Percentiles rank a stretch among this genome's conserved stretches.
phyloP scores from a whole-genome alignment of 371 early-diverging fungal genomes.

The Phascolomyces articulosus region DNA sequence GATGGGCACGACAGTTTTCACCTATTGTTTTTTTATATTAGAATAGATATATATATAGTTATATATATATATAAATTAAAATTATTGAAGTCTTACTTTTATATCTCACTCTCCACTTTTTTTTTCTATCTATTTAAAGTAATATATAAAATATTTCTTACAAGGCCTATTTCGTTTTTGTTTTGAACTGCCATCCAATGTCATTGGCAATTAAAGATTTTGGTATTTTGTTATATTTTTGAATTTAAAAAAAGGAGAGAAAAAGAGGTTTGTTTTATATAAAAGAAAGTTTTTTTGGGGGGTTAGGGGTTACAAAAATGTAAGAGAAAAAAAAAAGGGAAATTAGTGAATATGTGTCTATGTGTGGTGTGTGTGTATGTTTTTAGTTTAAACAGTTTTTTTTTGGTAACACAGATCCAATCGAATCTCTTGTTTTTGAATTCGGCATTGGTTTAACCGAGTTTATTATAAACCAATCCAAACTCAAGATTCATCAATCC shows the following conservation, averaged over 20 bases:
- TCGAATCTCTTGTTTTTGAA: neutral
- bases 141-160: constrained; percentile 14
- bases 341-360: neutral
- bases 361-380: neutral
- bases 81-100: too few species aligned
- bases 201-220: neutral
- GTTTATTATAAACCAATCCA: neutral
- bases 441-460: neutral
- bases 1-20: constrained; percentile 52
- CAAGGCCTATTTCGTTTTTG: constrained; percentile 48
- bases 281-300: neutral
- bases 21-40: constrained; percentile 20
- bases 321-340: neutral
- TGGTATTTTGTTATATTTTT: neutral
- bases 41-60: too few species aligned
- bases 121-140: neutral
- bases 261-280: neutral
- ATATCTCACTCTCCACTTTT: neutral
- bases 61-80: too few species aligned
- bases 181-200: constrained; percentile 22
- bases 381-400: neutral
- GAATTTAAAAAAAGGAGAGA: neutral
- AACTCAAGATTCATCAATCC: neutral
- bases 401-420: neutral
- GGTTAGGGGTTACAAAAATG: neutral